Evolutionary conservation across 1,284 basidiomycete genomes (phyloP).

Genomic region (Tilletia indica): DNA sequence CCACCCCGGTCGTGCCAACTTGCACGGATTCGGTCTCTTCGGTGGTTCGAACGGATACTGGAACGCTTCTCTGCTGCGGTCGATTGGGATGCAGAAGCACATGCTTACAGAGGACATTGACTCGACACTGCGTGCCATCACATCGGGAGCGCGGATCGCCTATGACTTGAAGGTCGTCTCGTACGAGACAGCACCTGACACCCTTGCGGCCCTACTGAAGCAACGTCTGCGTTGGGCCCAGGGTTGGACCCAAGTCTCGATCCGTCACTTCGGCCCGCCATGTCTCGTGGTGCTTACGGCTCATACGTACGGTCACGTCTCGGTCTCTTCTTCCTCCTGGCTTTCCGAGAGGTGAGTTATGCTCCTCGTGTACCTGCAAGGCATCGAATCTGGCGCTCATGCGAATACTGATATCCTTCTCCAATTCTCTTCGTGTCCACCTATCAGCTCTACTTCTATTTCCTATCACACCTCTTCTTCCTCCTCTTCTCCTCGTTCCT

Average conservation of each 20-base stretch:
- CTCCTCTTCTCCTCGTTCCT: slow-evolving; percentile 1
- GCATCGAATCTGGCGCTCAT: not conserved
- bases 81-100: slow-evolving; percentile 4
- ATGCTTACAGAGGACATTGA: slow-evolving; percentile 25
- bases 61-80: slow-evolving; percentile 15
- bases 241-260: slow-evolving; percentile 23
- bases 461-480: slow-evolving; percentile 16
- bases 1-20: slow-evolving; percentile 21
- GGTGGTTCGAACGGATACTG: slow-evolving; percentile 21
- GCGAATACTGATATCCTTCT: not conserved
- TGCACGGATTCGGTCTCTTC: slow-evolving; percentile 20
- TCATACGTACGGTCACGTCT: slow-evolving; percentile 1
- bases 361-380: not conserved
- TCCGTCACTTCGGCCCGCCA: slow-evolving; percentile 16
- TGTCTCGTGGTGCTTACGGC: slow-evolving; percentile 19
- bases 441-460: slow-evolving; percentile 18
- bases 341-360: slow-evolving; percentile 18
- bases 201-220: slow-evolving; percentile 15
- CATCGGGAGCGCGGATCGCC: slow-evolving; percentile 17
- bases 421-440: not conserved
- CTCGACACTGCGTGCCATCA: slow-evolving; percentile 22
- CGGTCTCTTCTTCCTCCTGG: slow-evolving; percentile 22
- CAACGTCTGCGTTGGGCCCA: slow-evolving; percentile 22
- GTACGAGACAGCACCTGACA: slow-evolving; percentile 22
- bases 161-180: slow-evolving; percentile 20